A percentile compares a stretch with the other conserved stretches of the same genome.
Evolutionary conservation across 768 basidiomycete species (phyloP).

Genomic region (Serendipita sp.): DNA sequence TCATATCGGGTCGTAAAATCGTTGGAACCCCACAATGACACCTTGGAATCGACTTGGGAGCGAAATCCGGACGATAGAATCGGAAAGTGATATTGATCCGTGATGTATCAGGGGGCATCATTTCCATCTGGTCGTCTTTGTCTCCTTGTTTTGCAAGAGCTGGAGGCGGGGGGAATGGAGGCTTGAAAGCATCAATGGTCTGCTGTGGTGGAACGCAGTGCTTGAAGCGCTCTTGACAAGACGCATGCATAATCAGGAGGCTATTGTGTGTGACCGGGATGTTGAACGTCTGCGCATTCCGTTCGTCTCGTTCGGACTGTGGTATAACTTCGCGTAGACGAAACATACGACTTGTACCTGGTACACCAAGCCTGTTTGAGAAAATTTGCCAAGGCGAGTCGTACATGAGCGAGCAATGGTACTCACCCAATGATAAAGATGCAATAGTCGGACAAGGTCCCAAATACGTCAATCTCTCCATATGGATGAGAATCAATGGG

Average conservation of each 20-base stretch:
- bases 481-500: background rate
- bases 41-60: slow-evolving; percentile 43
- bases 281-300: slow-evolving; percentile 58
- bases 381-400: background rate
- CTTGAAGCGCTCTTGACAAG: slow-evolving; percentile 70
- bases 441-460: slow-evolving; percentile 80
- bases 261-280: slow-evolving; percentile 67
- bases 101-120: slow-evolving; percentile 37
- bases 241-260: slow-evolving; percentile 80
- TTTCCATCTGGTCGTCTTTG: background rate
- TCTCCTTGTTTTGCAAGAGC: slow-evolving; percentile 10
- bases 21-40: slow-evolving; percentile 63
- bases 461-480: slow-evolving; percentile 40
- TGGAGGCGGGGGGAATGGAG: slow-evolving; percentile 28
- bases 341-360: slow-evolving; percentile 50
- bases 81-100: slow-evolving; percentile 80
- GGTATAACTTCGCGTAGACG: slow-evolving; percentile 67
- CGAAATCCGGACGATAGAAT: slow-evolving; percentile 73
- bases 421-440: slow-evolving; percentile 66
- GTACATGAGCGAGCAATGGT: slow-evolving; percentile 14
- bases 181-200: slow-evolving; percentile 56
- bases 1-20: slow-evolving; percentile 65
- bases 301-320: slow-evolving; percentile 36
- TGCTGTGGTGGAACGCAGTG: slow-evolving; percentile 61
- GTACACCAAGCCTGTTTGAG: slow-evolving; percentile 35